A percentile compares a stretch with the other conserved stretches of the same genome.
These are phyloP conservation scores for Musa balbisiana DNA, from an alignment of 202 grass and related monocot species.

Conservation along the genomic window DNA sequence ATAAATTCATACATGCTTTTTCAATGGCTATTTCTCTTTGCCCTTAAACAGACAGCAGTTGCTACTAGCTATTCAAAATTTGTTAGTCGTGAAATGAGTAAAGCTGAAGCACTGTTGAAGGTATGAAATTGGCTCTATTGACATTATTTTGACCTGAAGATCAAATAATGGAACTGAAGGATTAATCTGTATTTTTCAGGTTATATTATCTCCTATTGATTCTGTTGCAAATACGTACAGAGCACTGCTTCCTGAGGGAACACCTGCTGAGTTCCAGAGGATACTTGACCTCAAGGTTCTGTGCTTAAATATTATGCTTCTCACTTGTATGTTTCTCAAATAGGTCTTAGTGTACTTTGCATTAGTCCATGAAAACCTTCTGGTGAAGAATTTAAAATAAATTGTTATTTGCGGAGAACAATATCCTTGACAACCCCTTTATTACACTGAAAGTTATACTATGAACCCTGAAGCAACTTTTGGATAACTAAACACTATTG, in stretches of 20 bases:
- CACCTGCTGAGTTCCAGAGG: conserved; percentile 84
- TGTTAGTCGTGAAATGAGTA: conserved; percentile 98
- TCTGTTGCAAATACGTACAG: conserved; percentile 91
- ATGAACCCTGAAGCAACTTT: neutral
- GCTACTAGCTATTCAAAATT: conserved; percentile 91
- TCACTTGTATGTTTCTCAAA: neutral
- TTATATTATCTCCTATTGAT: conserved; percentile 97
- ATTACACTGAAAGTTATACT: neutral
- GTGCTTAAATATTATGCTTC: neutral
- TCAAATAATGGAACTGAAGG: neutral
- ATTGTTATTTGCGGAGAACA: neutral
- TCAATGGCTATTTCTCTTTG: neutral
- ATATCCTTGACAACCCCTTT: neutral
- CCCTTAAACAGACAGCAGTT: conserved; percentile 49
- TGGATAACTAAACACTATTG: neutral
- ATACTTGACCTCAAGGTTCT: conserved; percentile 96
- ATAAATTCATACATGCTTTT: neutral
- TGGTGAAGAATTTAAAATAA: neutral
- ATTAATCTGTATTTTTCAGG: conserved; percentile 33
- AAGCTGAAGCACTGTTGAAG: conserved; percentile 99
- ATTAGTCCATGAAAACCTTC: neutral
- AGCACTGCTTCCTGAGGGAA: conserved; percentile 83
- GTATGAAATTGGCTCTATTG: conserved; percentile 38
- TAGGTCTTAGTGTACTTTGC: conserved; percentile 6
- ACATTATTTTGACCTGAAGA: neutral